Conservation (phyloP, 2,329 filamentous ascomycete species). For the Tympanopsis confertula region DNA sequence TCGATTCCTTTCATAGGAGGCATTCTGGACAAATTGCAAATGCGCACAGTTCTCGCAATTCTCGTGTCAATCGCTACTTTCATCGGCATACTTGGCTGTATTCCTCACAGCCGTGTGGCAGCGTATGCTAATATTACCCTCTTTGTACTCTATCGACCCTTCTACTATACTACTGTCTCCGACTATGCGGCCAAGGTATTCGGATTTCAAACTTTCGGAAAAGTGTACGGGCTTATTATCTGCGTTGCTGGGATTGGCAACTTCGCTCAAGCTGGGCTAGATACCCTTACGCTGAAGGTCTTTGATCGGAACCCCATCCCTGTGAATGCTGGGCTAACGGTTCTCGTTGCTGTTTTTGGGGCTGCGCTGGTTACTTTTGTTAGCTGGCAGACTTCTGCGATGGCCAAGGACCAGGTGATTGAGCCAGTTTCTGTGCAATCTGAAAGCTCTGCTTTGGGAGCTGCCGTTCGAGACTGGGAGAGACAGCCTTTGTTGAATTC, state of each 20-base stretch:
- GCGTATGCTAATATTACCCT: slow-evolving; percentile 67
- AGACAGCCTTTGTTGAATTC: too few species aligned
- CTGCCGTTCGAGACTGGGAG: too few species aligned
- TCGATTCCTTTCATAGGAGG: slow-evolving; percentile 77
- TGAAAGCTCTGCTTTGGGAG: too few species aligned
- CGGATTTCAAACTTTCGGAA: slow-evolving; percentile 82
- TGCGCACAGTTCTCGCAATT: slow-evolving; percentile 55
- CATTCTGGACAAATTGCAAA: slow-evolving; percentile 67
- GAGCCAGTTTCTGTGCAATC: too few species aligned
- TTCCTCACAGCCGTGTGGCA: slow-evolving; percentile 53
- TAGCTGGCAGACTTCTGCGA: too few species aligned
- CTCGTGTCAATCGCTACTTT: slow-evolving; percentile 62
- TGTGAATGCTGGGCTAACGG: slow-evolving; percentile 41
- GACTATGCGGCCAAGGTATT: slow-evolving; percentile 89
- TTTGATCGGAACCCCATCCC: slow-evolving; percentile 66
- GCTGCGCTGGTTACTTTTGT: background rate
- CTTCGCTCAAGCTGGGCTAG: slow-evolving; percentile 70
- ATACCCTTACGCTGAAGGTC: slow-evolving; percentile 62
- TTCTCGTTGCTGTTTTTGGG: background rate
- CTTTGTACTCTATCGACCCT: slow-evolving; percentile 74
- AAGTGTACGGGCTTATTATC: slow-evolving; percentile 86
- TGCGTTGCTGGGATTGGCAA: slow-evolving; percentile 75
- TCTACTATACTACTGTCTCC: slow-evolving; percentile 84
- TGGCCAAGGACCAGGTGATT: too few species aligned
- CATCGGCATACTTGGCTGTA: slow-evolving; percentile 66